A percentile compares a stretch with the other conserved stretches of the same genome.
These are phyloP conservation scores for Pseudofabraea citricarpa DNA, from an alignment of 2,329 filamentous ascomycete species.

Conservation along the genomic window DNA sequence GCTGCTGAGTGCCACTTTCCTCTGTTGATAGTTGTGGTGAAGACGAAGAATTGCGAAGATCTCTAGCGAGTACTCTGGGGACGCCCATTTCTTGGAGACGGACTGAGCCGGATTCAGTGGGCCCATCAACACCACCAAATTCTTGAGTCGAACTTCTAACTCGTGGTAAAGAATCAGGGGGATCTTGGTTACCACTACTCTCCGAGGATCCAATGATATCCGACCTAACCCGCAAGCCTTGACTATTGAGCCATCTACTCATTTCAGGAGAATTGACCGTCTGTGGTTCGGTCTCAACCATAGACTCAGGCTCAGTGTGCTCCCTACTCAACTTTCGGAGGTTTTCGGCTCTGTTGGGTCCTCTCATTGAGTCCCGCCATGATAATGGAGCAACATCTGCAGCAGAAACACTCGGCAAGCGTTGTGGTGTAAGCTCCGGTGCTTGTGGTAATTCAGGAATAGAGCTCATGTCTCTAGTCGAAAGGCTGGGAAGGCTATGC, in stretches of 20 bases:
- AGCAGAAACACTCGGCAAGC: slow-evolving; percentile 20
- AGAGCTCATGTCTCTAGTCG: slow-evolving; percentile 13
- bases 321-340: slow-evolving; percentile 23
- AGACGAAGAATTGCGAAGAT: slow-evolving; percentile 16
- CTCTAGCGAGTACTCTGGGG: slow-evolving; percentile 17
- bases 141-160: slow-evolving; percentile 10
- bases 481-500: background rate
- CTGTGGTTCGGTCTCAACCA: slow-evolving; percentile 6
- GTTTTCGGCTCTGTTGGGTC: slow-evolving; percentile 17
- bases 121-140: slow-evolving; percentile 25
- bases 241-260: slow-evolving; percentile 16
- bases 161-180: slow-evolving; percentile 4
- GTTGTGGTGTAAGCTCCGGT: slow-evolving; percentile 17
- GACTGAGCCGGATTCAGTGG: slow-evolving; percentile 2
- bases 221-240: slow-evolving; percentile 17
- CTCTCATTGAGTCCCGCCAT: slow-evolving; percentile 27
- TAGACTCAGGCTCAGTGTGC: slow-evolving; percentile 5
- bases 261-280: slow-evolving; percentile 6
- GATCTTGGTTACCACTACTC: slow-evolving; percentile 3
- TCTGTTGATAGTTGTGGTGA: slow-evolving; percentile 17
- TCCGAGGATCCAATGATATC: slow-evolving; percentile 10
- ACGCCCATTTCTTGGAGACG: slow-evolving; percentile 27
- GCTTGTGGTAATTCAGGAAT: slow-evolving; percentile 14
- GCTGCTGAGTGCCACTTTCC: too few species aligned
- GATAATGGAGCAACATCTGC: slow-evolving; percentile 17